Base-by-base conservation (phyloP, 441 rosid species). In the Pelargonium fulgidum region DNA sequence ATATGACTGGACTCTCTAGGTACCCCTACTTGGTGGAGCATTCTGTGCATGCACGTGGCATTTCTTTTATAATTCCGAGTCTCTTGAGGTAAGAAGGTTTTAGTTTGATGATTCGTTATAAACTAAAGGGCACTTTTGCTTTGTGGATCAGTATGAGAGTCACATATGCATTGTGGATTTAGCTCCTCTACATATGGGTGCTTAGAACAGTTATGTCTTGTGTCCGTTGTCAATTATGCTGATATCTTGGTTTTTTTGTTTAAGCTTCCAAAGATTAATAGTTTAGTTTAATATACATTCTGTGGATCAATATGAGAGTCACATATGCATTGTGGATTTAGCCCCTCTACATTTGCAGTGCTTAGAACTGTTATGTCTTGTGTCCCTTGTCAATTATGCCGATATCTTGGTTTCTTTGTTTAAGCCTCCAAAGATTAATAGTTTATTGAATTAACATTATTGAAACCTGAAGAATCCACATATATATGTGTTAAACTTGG, bases 11-110 rank as follows among this genome's bases (percentile, higher is more conserved):
- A 50, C 16, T 14, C 65, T 76, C 64, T 72, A 91, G 98, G 97
- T 93, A 66, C 93, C 96, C 65, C 78, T 88, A 73, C 97, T 93
- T 20, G 98, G 97, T 54, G 96, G 97, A 85, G 97, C 98, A 69
- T 86, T 90, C 66, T 91, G 98, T 66, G 98, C 97, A 24, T 91
- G 97, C 76, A 87, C 97, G 6, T 93, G 97, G 94, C 98, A 89
- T 85, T 93, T 93, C 93, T 93, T 91, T 72, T 93, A 91, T 74
- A 91, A 91, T 72, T 83, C 86, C 7, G 95, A 93, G 75, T 88
- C 93, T 48, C 89, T 93, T 70, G 96, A 93, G 96, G 98, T 93
- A 82, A 75, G 69, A 62, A 68, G 22, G 47, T 56, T 62, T 33
- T 65, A 6, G 14, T 12, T 50, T 50, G 2, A 12, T 11, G 12